Evolutionary conservation across 148 eudicot genomes (phyloP), one percentile per base, ranked within the genome.

Genomic region (Limonium bicolor): DNA sequence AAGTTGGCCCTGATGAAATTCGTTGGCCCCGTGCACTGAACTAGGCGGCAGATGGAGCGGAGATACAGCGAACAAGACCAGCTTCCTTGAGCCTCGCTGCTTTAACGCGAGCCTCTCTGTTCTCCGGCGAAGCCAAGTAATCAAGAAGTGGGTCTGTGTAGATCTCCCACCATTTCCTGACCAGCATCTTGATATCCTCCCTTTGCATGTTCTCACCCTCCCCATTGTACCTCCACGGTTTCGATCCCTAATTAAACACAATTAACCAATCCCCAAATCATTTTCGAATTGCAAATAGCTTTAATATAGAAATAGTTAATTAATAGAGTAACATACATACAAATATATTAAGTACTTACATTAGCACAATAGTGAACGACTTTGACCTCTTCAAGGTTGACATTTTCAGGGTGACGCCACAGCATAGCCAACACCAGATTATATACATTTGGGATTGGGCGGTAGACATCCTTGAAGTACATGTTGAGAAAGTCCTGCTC

Each of bases 321-420:
- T n/a, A n/a, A n/a, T n/a, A n/a, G n/a, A n/a, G n/a, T n/a, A n/a
- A n/a, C n/a, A n/a, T n/a, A n/a, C n/a, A n/a, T n/a, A n/a, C n/a
- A n/a, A n/a, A n/a, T n/a, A n/a, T n/a, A 12, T 2, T 25, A 27
- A 17, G n/a, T 13, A 53, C 68, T 56, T 60, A 72, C 74, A 0
- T 71, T 79, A 4, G 86, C 93, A 49, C 96, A 86, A 32, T 86
- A 86, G 59, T 86, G 96, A 7, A 77, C 86, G 7, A 85, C 95
- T 62, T 74, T 80, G 18, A 60, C 80, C 26, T 80, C 59, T 0
- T 70, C 41, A 2, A 86, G 67, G 26, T 57, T 56, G 2, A 86
- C 34, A 41, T 67, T 71, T 48, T 78, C 79, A 0, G 96, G 93
- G 41, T 86, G 96, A n/a, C 83, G 80, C 96, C 96, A 81, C 27